Evolutionary conservation across 495 filamentous ascomycete genomes (phyloP).

Genomic region (Monascus purpureus): DNA sequence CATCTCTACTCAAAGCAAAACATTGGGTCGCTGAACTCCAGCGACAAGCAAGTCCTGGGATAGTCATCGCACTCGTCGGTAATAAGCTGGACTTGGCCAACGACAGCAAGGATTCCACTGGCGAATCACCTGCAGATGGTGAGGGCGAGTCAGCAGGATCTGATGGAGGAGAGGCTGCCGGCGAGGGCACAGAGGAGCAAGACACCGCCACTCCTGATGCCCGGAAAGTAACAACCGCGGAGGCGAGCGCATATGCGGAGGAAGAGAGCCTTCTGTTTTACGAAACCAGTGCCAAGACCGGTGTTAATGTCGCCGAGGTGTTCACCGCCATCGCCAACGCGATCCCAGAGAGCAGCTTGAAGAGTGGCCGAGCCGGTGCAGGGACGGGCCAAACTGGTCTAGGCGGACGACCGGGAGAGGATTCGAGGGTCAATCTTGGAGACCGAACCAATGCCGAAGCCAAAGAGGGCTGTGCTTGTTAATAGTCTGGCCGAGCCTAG

Average conservation of each 20-base stretch:
- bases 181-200: slow-evolving; percentile 41
- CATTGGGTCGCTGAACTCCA: slow-evolving; percentile 99
- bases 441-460: slow-evolving; percentile 37
- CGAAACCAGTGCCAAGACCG: slow-evolving; percentile 95
- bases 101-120: slow-evolving; percentile 29
- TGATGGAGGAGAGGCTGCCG: slow-evolving; percentile 23
- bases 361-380: slow-evolving; percentile 57
- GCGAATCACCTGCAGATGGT: slow-evolving; percentile 12
- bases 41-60: slow-evolving; percentile 91
- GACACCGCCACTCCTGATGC: slow-evolving; percentile 59
- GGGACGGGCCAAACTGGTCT: slow-evolving; percentile 37
- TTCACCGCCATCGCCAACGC: slow-evolving; percentile 98
- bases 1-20: slow-evolving; percentile 87
- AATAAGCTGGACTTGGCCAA: slow-evolving; percentile 90
- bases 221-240: slow-evolving; percentile 69
- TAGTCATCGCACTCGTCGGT: slow-evolving; percentile 93
- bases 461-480: slow-evolving; percentile 93
- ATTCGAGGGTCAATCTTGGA: slow-evolving; percentile 31
- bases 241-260: slow-evolving; percentile 88
- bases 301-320: slow-evolving; percentile 82
- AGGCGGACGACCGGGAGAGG: slow-evolving; percentile 24
- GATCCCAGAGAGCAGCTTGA: slow-evolving; percentile 90
- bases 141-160: slow-evolving; percentile 13
- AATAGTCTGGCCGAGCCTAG: too few species aligned
- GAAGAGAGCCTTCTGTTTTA: slow-evolving; percentile 91